Conservation (phyloP, 306 rosid species). For the Urtica urens region DNA sequence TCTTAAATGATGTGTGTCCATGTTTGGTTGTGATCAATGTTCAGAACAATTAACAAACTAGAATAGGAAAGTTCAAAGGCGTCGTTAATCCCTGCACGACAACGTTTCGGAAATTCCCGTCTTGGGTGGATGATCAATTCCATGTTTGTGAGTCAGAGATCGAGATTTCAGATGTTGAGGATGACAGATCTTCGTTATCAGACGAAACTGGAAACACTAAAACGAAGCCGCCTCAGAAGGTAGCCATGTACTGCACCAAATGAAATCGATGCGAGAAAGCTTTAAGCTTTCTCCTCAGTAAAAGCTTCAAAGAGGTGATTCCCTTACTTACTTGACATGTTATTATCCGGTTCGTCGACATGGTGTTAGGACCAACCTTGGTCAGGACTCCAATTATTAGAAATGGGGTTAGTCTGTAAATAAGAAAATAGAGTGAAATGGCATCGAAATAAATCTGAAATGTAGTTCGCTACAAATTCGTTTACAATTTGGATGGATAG, state of each 20-base stretch:
- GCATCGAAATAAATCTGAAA: too few relatives aligned
- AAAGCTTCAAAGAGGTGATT: slow-evolving; percentile 83
- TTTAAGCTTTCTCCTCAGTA: slow-evolving; percentile 69
- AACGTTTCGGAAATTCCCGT: slow-evolving; percentile 82
- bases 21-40: slow-evolving; percentile 81
- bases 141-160: slow-evolving; percentile 20
- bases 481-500: too few relatives aligned
- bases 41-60: slow-evolving; percentile 73
- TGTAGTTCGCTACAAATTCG: too few relatives aligned
- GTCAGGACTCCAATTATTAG: too few relatives aligned
- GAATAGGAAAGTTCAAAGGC: slow-evolving; percentile 87
- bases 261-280: slow-evolving; percentile 98
- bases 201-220: slow-evolving; percentile 25
- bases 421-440: too few relatives aligned
- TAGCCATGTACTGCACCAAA: slow-evolving; percentile 98
- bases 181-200: slow-evolving; percentile 22
- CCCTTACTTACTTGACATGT: slow-evolving; percentile 4
- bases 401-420: too few relatives aligned
- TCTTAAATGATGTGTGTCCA: too few relatives aligned
- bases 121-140: slow-evolving; percentile 72
- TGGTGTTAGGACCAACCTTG: not conserved
- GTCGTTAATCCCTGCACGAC: slow-evolving; percentile 73
- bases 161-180: slow-evolving; percentile 15
- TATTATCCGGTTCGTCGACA: not conserved
- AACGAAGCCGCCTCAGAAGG: slow-evolving; percentile 40